A percentile compares a stretch with the other conserved stretches of the same genome.
phyloP scores from a whole-genome alignment of 768 basidiomycete genomes.

The Crepidotus variabilis region DNA sequence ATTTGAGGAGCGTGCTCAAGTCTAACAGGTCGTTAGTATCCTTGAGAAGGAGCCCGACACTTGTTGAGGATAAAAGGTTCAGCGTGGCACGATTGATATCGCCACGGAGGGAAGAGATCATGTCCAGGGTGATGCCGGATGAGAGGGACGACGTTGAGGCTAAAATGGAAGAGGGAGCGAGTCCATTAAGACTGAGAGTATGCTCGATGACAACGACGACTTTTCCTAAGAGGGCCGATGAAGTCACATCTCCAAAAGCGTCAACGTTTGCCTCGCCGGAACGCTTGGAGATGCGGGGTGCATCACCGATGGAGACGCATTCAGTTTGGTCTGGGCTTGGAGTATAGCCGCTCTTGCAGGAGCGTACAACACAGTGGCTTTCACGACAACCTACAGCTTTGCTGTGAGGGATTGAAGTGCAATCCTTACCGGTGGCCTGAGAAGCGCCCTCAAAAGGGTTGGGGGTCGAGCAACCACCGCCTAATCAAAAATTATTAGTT shows the following conservation, averaged over 20 bases:
- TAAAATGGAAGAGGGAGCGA: neutral
- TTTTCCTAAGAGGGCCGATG: neutral
- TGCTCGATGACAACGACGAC: neutral
- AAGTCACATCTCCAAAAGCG: too few species aligned
- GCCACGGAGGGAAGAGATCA: slow-evolving; percentile 14
- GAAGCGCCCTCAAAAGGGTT: slow-evolving; percentile 27
- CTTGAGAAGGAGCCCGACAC: slow-evolving; percentile 13
- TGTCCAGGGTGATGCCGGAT: neutral
- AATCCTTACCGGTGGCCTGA: slow-evolving; percentile 22
- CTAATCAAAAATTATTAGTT: slow-evolving; percentile 16
- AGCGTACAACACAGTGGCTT: neutral
- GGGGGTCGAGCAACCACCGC: slow-evolving; percentile 36
- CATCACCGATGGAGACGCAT: too few species aligned
- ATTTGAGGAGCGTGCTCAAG: slow-evolving; percentile 14
- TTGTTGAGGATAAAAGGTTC: slow-evolving; percentile 18
- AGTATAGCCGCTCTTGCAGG: too few species aligned
- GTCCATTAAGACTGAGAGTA: neutral
- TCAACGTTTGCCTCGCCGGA: too few species aligned
- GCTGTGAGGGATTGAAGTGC: slow-evolving; percentile 24
- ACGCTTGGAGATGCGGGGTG: too few species aligned
- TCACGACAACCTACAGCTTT: slow-evolving; percentile 17
- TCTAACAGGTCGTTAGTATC: slow-evolving; percentile 19
- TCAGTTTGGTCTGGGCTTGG: too few species aligned
- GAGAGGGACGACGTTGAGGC: neutral
- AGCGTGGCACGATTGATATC: slow-evolving; percentile 15